Evolutionary conservation across 176 grass and related monocot species (phyloP).

Genomic region (Elaeis guineensis): DNA sequence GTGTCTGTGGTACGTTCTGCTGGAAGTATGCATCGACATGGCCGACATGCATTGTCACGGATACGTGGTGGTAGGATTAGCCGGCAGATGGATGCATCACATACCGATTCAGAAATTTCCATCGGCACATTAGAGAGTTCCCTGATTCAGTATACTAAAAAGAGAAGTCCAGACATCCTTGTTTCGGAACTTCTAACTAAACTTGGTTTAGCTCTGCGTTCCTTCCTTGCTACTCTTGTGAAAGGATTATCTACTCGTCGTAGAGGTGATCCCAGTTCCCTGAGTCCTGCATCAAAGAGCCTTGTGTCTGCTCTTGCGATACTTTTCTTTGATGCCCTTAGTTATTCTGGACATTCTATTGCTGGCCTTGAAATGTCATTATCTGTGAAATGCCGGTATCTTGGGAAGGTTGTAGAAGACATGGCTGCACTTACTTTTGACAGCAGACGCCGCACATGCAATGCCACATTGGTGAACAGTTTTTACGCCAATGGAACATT

Average conservation of each 20-base stretch:
- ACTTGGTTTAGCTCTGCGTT: conserved; percentile 33
- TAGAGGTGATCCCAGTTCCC: conserved; percentile 36
- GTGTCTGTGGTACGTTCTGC: conserved; percentile 49
- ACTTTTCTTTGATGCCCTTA: conserved; percentile 59
- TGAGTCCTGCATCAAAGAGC: conserved; percentile 43
- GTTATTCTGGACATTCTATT: conserved; percentile 55
- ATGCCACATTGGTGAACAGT: conserved; percentile 55
- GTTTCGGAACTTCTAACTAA: conserved; percentile 50
- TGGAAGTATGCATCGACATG: conserved; percentile 52
- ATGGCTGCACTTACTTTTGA: conserved; percentile 60
- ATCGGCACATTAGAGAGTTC: conserved; percentile 38
- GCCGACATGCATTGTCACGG: conserved; percentile 43
- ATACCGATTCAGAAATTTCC: conserved; percentile 35
- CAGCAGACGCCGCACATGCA: conserved; percentile 50
- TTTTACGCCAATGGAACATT: conserved; percentile 83
- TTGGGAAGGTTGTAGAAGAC: conserved; percentile 69
- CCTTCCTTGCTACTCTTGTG: conserved; percentile 54
- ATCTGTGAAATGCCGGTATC: conserved; percentile 76
- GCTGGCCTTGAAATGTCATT: conserved; percentile 59
- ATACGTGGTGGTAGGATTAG: conserved; percentile 48
- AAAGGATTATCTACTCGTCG: conserved; percentile 51
- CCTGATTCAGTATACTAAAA: conserved; percentile 24
- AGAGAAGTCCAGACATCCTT: conserved; percentile 36
- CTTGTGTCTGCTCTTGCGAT: conserved; percentile 53
- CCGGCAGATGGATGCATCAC: conserved; percentile 37